Conservation (phyloP, 345 rosid genomes). For the Melastoma malabathricum region DNA sequence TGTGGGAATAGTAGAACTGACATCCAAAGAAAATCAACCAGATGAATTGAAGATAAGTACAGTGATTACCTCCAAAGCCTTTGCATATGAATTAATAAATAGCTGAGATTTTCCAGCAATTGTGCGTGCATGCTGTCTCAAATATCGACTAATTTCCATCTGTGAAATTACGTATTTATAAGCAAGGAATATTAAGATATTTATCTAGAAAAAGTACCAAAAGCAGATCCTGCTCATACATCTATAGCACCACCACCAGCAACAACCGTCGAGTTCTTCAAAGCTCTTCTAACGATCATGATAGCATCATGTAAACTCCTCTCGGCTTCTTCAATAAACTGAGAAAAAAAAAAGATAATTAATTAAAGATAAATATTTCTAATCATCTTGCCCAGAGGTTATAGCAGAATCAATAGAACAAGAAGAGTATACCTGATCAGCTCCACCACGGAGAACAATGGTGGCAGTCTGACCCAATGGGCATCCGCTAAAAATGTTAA, state of each 20-base stretch:
- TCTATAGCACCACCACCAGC: constrained; percentile 99
- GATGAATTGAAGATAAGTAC: neutral
- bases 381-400: too few relatives aligned
- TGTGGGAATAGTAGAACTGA: too few relatives aligned
- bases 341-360: constrained; percentile 9
- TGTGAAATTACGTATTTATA: constrained; percentile 14
- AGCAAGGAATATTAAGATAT: too few relatives aligned
- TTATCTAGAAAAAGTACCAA: too few relatives aligned
- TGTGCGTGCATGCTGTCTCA: constrained; percentile 92
- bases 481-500: constrained; percentile 96
- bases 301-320: constrained; percentile 98
- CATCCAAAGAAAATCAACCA: neutral
- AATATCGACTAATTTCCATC: constrained; percentile 93
- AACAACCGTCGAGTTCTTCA: constrained; percentile 94
- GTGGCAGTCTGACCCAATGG: constrained; percentile 92
- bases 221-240: constrained; percentile 32
- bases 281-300: constrained; percentile 97
- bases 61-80: constrained; percentile 82
- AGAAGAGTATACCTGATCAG: constrained; percentile 73
- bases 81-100: constrained; percentile 92
- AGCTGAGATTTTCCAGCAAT: constrained; percentile 95
- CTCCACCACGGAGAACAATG: constrained; percentile 99
- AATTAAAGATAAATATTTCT: neutral
- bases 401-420: neutral
- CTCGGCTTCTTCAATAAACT: constrained; percentile 99